Base-by-base conservation (phyloP, 768 basidiomycete species). In the Boletellus ananas region DNA sequence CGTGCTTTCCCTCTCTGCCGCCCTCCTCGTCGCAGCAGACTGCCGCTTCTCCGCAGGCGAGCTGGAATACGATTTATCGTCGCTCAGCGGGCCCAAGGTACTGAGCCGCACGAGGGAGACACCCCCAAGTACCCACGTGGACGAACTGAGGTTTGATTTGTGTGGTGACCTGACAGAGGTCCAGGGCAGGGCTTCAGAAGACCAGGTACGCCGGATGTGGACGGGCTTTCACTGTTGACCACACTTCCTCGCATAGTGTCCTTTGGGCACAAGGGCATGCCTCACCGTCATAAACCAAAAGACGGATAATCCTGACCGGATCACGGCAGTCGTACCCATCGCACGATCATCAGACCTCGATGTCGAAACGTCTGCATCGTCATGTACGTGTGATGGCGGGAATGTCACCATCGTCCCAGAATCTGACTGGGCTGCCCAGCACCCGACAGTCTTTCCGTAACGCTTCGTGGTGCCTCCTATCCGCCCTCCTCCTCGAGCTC, bases 251-350 rank as follows among this genome's bases (percentile, higher is more conserved):
- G 29, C 42, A 17, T 58, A 93, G 90, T 93, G 90, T 70, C 66
- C 77, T 17, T 47, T 63, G 18, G 86, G 81, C 20, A 87, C 88
- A 42, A 75, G 84, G 58, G 87, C 82, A 43, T 94, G 92, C 68
- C 71, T 91, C 27, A 85, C 80, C 4, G 79, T 78, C 58, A 77
- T 74, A 31, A 90, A 91, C 59, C 58, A 71, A 57, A 90, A 87
- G 66, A 56, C 63, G 1, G 75, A 71, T 18, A 65, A 73, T 35
- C 47, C 71, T 3, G 84, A 88, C 55, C 78, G 88, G 44, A 67
- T 94, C 59, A 72, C 82, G 23, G 73, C 81, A 27, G 87, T 91
- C n/a, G 80, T 94, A 47, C 83, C 89, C n/a, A 59, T 93, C 27
- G 87, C 83, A 9, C 72, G 75, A 53, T 65, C 65, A 0, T 58